phyloP scores from a whole-genome alignment of 352 stramenopile species.

The Globisporangium echinulatum region DNA sequence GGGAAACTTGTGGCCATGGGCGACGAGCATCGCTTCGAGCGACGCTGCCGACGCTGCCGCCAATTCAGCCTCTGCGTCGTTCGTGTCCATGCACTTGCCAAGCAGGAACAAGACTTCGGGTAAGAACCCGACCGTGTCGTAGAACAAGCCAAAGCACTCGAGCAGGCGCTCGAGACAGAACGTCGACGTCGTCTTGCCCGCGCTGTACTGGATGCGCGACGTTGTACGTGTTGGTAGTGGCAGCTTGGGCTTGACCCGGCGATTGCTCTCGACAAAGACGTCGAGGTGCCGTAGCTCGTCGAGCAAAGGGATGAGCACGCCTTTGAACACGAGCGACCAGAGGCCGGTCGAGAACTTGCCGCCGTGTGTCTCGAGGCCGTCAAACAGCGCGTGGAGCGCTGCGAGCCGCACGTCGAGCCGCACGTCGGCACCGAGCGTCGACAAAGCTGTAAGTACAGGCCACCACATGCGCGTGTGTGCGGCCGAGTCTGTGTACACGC shows the following conservation, averaged over 20 bases:
- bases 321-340: conserved; percentile 82
- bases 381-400: conserved; percentile 70
- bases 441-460: conserved; percentile 96
- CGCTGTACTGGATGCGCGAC: conserved; percentile 27
- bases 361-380: conserved; percentile 59
- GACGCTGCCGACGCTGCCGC: conserved; percentile 46
- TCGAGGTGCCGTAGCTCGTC: conserved; percentile 70
- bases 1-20: conserved; percentile 72
- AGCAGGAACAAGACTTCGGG: conserved; percentile 73
- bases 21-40: conserved; percentile 63
- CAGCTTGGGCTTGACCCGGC: conserved; percentile 30
- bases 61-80: conserved; percentile 61
- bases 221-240: conserved; percentile 16
- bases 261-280: conserved; percentile 42
- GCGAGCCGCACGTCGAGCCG: conserved; percentile 84
- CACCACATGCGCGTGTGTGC: conserved; percentile 85
- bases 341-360: conserved; percentile 67
- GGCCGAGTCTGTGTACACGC: conserved; percentile 63
- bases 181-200: conserved; percentile 54
- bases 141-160: conserved; percentile 73
- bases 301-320: conserved; percentile 80
- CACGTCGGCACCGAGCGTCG: conserved; percentile 86
- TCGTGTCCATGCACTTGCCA: conserved; percentile 74
- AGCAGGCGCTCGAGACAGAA: conserved; percentile 57
- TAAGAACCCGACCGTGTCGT: conserved; percentile 70